These are phyloP conservation scores for Eutypella sp. DNA, from an alignment of 2,329 filamentous ascomycete genomes.

Conservation along the genomic window DNA sequence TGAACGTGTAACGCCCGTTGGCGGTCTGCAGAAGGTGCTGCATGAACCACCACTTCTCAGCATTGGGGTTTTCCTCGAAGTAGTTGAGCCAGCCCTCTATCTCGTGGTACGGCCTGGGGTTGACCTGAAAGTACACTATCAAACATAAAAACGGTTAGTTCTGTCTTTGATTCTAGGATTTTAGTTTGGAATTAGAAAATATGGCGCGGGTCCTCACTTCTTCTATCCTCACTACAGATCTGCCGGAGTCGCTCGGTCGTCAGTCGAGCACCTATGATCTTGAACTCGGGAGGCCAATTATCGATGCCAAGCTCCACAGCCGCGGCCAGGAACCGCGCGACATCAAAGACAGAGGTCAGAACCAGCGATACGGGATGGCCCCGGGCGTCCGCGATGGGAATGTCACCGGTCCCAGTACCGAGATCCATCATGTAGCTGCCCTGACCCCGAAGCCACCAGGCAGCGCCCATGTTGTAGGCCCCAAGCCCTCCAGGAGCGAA, in stretches of 20 bases:
- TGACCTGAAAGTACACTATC: conserved; percentile 33
- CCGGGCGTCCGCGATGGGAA: conserved; percentile 49
- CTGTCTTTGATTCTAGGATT: conserved; percentile 9
- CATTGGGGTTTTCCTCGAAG: conserved; percentile 43
- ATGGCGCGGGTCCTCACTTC: conserved; percentile 32
- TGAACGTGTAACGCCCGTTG: conserved; percentile 63
- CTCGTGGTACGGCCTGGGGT: conserved; percentile 34
- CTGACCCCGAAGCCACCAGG: conserved; percentile 48
- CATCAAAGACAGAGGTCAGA: conserved; percentile 65
- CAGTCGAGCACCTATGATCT: conserved; percentile 63
- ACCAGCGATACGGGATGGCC: conserved; percentile 52
- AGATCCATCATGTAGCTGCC: conserved; percentile 65
- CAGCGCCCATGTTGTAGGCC: conserved; percentile 52
- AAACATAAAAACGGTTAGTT: conserved; percentile 14
- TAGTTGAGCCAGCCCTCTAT: conserved; percentile 35
- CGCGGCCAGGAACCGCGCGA: conserved; percentile 66
- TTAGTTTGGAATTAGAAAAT: conserved; percentile 5
- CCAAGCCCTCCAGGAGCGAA: conserved; percentile 65
- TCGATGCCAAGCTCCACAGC: conserved; percentile 57
- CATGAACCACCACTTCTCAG: conserved; percentile 46
- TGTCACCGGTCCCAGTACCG: conserved; percentile 51
- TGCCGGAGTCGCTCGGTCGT: conserved; percentile 55
- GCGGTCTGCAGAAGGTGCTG: conserved; percentile 63
- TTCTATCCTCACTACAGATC: conserved; percentile 42
- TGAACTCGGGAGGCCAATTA: conserved; percentile 64